Evolutionary conservation across 257 asterid species (phyloP).

Genomic region (Fraxinus anomala): DNA sequence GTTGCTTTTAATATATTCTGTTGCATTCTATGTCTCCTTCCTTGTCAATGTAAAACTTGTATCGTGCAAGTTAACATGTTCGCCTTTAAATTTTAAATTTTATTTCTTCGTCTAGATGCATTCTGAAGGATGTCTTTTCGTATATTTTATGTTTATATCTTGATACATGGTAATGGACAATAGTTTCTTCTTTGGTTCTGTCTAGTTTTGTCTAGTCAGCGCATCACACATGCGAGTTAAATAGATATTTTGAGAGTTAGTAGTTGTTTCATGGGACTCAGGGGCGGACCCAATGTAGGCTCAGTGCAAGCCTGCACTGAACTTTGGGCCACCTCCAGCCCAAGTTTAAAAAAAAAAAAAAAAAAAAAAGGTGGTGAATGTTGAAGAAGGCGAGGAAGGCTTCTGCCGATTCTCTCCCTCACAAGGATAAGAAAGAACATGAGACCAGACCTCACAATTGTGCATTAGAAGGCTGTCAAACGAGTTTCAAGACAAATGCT

Average conservation of each 20-base stretch:
- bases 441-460: constrained; percentile 52
- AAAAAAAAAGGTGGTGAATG: background rate
- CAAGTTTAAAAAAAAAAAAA: no score
- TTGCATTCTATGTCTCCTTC: constrained; percentile 7
- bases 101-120: background rate
- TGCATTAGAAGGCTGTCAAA: constrained; percentile 58
- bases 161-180: background rate
- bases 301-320: no score
- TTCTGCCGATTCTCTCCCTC: constrained; percentile 25
- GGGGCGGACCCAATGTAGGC: no score
- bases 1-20: background rate
- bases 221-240: no score
- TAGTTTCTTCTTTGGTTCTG: no score
- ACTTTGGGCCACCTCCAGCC: no score
- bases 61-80: background rate
- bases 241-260: no score
- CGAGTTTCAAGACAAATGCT: constrained; percentile 72
- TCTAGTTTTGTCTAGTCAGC: no score
- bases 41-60: constrained; percentile 5
- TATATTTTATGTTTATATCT: no score
- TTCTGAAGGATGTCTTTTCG: background rate
- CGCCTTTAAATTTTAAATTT: background rate
- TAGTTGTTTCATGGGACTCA: no score
- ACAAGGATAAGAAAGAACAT: constrained; percentile 34
- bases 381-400: constrained; percentile 36